Conservation (phyloP, 1,284 basidiomycete genomes). For the Polyporus tsugae region DNA sequence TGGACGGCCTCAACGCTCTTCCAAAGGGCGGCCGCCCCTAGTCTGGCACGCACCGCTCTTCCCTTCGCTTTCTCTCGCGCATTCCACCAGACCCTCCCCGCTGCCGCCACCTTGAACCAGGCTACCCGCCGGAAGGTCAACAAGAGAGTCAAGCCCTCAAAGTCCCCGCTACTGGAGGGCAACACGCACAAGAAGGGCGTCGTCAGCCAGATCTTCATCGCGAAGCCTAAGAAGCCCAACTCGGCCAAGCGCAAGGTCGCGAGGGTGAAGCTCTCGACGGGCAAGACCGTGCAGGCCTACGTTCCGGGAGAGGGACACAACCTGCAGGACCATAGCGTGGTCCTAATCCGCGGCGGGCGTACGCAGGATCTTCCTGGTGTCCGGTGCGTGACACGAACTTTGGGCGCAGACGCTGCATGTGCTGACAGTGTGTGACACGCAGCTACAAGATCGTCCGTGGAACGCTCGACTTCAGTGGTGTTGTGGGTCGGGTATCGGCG, state of each 20-base stretch:
- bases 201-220: conserved; percentile 83
- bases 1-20: conserved; percentile 26
- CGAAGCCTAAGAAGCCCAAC: conserved; percentile 98
- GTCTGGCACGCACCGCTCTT: conserved; percentile 22
- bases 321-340: conserved; percentile 97
- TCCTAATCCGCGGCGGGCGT: conserved; percentile 92
- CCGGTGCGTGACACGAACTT: conserved; percentile 62
- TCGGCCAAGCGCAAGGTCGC: conserved; percentile 98
- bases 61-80: conserved; percentile 46
- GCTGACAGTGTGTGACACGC: conserved; percentile 18
- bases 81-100: conserved; percentile 71
- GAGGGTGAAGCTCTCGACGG: conserved; percentile 91
- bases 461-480: conserved; percentile 91
- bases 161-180: conserved; percentile 80
- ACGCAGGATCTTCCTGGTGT: conserved; percentile 98
- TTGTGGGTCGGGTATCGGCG: conserved; percentile 83
- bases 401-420: conserved; percentile 4
- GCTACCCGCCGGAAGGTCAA: conserved; percentile 70
- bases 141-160: conserved; percentile 60
- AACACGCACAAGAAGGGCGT: conserved; percentile 93
- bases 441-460: conserved; percentile 98
- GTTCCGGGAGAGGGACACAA: conserved; percentile 99
- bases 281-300: conserved; percentile 92
- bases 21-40: conserved; percentile 22
- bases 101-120: conserved; percentile 82